A percentile compares a stretch with the other conserved stretches of the same genome.
Evolutionary conservation across 1,284 basidiomycete species (phyloP).

Genomic region (Ganoderma lingzhi): DNA sequence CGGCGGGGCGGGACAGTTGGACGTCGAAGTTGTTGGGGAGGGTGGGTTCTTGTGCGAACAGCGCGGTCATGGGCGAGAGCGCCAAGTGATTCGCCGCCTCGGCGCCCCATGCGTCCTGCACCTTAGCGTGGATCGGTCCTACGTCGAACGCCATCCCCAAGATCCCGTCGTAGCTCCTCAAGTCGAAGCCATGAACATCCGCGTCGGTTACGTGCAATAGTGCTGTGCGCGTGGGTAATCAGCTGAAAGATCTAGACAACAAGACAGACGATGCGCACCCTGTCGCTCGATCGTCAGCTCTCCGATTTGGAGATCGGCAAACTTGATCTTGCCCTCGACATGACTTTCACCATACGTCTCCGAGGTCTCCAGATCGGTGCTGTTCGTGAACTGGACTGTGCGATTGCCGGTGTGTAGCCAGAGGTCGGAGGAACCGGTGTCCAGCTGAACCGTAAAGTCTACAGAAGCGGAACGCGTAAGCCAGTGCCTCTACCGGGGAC

Average conservation of each 20-base stretch:
- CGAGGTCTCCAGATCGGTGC: slow-evolving; percentile 30
- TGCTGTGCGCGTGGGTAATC: slow-evolving; percentile 25
- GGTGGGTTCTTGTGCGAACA: slow-evolving; percentile 38
- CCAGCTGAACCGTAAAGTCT: slow-evolving; percentile 24
- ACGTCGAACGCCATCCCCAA: slow-evolving; percentile 30
- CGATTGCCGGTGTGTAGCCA: slow-evolving; percentile 7
- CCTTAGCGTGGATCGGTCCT: slow-evolving; percentile 28
- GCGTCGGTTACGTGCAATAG: slow-evolving; percentile 38
- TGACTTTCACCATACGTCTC: slow-evolving; percentile 36
- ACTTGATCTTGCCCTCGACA: slow-evolving; percentile 35
- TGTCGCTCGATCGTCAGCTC: slow-evolving; percentile 39
- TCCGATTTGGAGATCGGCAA: slow-evolving; percentile 41
- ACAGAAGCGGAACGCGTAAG: background rate
- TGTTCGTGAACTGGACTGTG: slow-evolving; percentile 31
- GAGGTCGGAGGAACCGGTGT: slow-evolving; percentile 25
- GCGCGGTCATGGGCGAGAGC: slow-evolving; percentile 35
- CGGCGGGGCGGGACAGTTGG: slow-evolving; percentile 37
- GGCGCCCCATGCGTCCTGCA: slow-evolving; percentile 59
- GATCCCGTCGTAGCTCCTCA: slow-evolving; percentile 16
- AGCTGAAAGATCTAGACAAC: background rate
- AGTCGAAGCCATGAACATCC: slow-evolving; percentile 10
- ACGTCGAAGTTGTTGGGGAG: slow-evolving; percentile 42
- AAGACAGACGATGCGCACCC: slow-evolving; percentile 30
- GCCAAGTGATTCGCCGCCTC: slow-evolving; percentile 31
- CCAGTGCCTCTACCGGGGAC: background rate